Conservation (phyloP, 805 yeast species). For the Maudiozyma barnettii region DNA sequence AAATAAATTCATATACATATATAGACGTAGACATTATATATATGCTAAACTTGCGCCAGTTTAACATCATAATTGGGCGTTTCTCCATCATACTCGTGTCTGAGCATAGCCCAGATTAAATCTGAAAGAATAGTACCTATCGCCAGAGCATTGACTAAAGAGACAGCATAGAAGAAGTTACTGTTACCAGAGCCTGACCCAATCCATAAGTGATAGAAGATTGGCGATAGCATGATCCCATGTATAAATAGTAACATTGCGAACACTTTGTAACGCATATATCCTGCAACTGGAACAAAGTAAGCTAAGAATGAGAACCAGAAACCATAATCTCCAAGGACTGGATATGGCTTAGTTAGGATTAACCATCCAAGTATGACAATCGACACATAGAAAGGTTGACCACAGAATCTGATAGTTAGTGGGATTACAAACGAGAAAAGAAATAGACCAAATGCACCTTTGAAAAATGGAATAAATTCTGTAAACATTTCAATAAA, state of each 20-base stretch:
- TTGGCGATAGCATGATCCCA: constrained; percentile 65
- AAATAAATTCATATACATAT: neutral
- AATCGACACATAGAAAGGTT: constrained; percentile 50
- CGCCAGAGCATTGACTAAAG: constrained; percentile 67
- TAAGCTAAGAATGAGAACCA: constrained; percentile 40
- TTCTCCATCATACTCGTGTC: constrained; percentile 52
- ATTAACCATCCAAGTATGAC: constrained; percentile 43
- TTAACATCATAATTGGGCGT: constrained; percentile 29
- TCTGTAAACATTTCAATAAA: constrained; percentile 91
- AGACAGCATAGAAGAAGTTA: constrained; percentile 91
- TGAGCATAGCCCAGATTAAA: constrained; percentile 69
- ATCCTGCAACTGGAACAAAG: constrained; percentile 38
- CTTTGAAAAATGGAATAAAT: constrained; percentile 72
- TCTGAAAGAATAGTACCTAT: constrained; percentile 63
- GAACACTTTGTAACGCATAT: constrained; percentile 38
- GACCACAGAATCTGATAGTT: constrained; percentile 51
- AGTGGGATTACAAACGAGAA: constrained; percentile 63
- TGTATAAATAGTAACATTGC: constrained; percentile 46
- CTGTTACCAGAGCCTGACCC: constrained; percentile 90
- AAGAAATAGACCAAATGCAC: constrained; percentile 72
- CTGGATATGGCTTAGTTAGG: constrained; percentile 78
- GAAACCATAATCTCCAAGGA: constrained; percentile 64
- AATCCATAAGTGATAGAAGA: constrained; percentile 91
- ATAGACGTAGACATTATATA: neutral
- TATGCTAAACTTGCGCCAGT: constrained; percentile 39